Base-by-base conservation (phyloP, 2,329 filamentous ascomycete genomes). In the Cryphonectria nitschkei region DNA sequence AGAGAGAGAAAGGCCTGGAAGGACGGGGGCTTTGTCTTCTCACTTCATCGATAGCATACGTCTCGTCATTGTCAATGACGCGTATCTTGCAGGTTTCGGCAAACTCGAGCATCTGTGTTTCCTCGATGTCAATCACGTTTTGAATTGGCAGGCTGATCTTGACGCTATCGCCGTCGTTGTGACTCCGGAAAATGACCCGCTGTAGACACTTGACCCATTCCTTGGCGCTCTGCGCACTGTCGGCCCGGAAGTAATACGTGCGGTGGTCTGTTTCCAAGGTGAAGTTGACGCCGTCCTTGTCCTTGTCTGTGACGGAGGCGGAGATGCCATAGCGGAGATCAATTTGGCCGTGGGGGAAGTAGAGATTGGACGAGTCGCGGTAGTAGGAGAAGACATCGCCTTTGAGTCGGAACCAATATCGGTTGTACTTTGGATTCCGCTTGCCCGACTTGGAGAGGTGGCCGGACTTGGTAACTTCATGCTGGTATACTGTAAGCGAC, bases 161-260 rank as follows among this genome's bases (percentile, higher is more conserved):
- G 79, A 99, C 93, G 78, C 95, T 97, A 78, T 98, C 95, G 13
- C 96, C 95, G 74, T 98, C 95, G 77, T 98, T 98, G 81, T 97
- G 95, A 14, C 94, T 95, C 66, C 95, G 88, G 78, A 98, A 98
- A 70, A 98, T 98, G 75, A 97, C 95, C 72, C 96, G 93, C 78
- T 98, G 95, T 37, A 99, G 84, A 68, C 93, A 90, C 81, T 96
- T 96, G 62, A 98, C 95, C 96, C 96, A 99, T 83, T 98, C 96
- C 79, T 94, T 96, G 14, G 96, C 96, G 78, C 93, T 97, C 4
- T 90, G 87, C 1, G 89, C 86, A 78, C 93, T 98, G 79, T 99
- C 96, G 52, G 95, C 96, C 77, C 89, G 90, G 83, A 98, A 97
- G 76, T 94, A 88, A 81, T 96, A 97, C 1, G 89, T 94, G 68